Evolutionary conservation across 192 early-diverging fungal species (phyloP).

Genomic region (Coemansia sp.): DNA sequence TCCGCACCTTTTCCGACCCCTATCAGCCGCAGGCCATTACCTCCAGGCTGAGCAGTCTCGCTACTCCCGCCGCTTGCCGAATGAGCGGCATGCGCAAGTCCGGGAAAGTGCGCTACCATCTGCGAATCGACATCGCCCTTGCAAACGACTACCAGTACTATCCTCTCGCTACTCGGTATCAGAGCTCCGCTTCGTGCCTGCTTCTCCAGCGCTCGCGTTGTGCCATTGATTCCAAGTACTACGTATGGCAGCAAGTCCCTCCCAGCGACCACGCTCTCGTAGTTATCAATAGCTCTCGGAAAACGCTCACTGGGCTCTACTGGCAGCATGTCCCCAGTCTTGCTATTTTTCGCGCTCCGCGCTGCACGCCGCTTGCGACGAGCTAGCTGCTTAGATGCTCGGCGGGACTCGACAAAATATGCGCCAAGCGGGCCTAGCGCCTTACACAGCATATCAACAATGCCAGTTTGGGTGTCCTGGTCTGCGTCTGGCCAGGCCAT

Average conservation of each 20-base stretch:
- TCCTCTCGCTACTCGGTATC: background rate
- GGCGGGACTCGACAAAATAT: conserved; percentile 36
- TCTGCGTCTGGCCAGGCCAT: conserved; percentile 35
- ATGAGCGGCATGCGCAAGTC: conserved; percentile 34
- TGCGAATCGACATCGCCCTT: conserved; percentile 44
- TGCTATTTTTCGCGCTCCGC: conserved; percentile 1
- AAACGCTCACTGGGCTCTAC: background rate
- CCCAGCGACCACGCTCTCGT: background rate
- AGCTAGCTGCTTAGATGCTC: conserved; percentile 16
- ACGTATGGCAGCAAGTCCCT: conserved; percentile 21
- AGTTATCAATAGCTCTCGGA: background rate
- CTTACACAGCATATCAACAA: conserved; percentile 25
- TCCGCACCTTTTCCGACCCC: conserved; percentile 33
- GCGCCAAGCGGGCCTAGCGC: conserved; percentile 28
- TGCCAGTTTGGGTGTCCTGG: conserved; percentile 8
- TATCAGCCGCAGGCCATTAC: conserved; percentile 27
- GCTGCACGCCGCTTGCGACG: conserved; percentile 15
- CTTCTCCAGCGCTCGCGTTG: conserved; percentile 39
- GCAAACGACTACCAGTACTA: conserved; percentile 46
- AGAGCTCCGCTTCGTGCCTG: conserved; percentile 14
- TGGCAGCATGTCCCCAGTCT: background rate
- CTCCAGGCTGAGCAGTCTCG: background rate
- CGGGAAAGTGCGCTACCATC: conserved; percentile 42
- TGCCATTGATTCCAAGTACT: conserved; percentile 47
- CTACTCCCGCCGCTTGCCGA: background rate